Evolutionary conservation across 441 rosid species (phyloP), one percentile per base, ranked within the genome.

Genomic region (Bocquillonia castaneifolia): DNA sequence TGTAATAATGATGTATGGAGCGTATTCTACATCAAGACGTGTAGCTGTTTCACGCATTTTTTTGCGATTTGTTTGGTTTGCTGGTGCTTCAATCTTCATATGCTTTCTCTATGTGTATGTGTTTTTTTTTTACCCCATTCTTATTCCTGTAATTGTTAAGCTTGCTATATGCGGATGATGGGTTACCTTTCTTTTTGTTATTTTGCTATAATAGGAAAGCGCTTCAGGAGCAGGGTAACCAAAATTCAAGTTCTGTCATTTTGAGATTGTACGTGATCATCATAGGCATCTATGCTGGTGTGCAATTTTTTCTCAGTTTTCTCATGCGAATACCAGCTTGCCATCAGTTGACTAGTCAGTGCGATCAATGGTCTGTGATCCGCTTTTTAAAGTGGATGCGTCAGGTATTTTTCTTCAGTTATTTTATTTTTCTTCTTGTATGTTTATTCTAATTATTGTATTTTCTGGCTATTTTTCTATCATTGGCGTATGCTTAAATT

Each of bases 381-480:
- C 96, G 88, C 71, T 92, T 95, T 68, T 48, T 92, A 68, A 90
- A 86, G 82, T 95, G 99, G 99, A 92, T 92, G 98, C 98, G 96
- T 66, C 96, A 95, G 99, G 99, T 94, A 76, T 58, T 65, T 42
- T 40, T n/a, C 40, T 14, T 59, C 25, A 20, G 53, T 52, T 53
- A 6, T 28, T 68, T 3, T 45, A 51, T 36, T 37, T 50, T 25
- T 64, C 39, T 72, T 52, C 51, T 50, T 70, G 18, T 66, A 22
- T 68, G 74, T 26, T 50, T 53, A 15, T 67, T 51, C 63, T 12
- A 8, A 39, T 54, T 55, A 6, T 40, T 67, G 32, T 40, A 20
- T 57, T 65, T 29, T 59, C 53, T 1, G 42, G 51, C 59, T 55
- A 3, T 50, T 18, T 9, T 62, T 39, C 39, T 36, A 26, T 39